phyloP scores from a whole-genome alignment of 2,329 filamentous ascomycete genomes.

The Dactylellina leptospora region DNA sequence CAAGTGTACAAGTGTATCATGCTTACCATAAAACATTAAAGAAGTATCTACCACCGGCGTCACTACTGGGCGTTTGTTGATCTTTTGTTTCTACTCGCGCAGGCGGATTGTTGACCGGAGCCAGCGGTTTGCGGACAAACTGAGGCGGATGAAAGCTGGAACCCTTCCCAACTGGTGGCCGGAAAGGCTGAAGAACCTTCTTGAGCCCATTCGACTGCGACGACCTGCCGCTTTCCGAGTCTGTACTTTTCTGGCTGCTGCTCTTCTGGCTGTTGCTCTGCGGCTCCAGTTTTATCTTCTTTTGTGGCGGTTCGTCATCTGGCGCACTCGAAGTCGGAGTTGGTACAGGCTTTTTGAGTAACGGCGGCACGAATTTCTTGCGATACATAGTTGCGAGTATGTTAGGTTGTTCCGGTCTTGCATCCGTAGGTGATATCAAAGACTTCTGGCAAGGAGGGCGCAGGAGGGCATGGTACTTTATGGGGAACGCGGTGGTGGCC shows the following conservation, averaged over 20 bases:
- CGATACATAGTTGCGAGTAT: slow-evolving; percentile 30
- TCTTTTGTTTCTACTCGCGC: slow-evolving; percentile 4
- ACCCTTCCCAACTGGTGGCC: slow-evolving; percentile 29
- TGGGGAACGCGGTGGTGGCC: slow-evolving; percentile 7
- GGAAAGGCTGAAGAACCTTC: slow-evolving; percentile 51
- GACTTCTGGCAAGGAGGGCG: too few relatives aligned
- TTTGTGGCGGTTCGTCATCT: slow-evolving; percentile 53
- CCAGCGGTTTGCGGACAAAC: slow-evolving; percentile 21
- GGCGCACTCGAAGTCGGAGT: slow-evolving; percentile 1
- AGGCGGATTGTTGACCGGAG: slow-evolving; percentile 19
- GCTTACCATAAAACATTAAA: slow-evolving; percentile 64
- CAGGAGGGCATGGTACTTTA: background rate
- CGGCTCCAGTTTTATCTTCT: slow-evolving; percentile 54
- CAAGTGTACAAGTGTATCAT: background rate
- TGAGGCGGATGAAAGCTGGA: slow-evolving; percentile 26
- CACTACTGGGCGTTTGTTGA: background rate
- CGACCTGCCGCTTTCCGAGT: slow-evolving; percentile 13
- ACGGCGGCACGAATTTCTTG: slow-evolving; percentile 56
- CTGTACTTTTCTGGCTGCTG: slow-evolving; percentile 18
- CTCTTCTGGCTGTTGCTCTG: slow-evolving; percentile 6
- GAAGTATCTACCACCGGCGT: slow-evolving; percentile 56
- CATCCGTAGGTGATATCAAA: background rate
- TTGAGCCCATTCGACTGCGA: slow-evolving; percentile 17
- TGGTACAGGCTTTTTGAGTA: slow-evolving; percentile 55
- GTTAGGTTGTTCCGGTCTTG: background rate